Percentiles rank a stretch among this genome's conserved stretches.
Conservation (phyloP, 139 green algal genomes). For the Parachlorella kessleri region DNA sequence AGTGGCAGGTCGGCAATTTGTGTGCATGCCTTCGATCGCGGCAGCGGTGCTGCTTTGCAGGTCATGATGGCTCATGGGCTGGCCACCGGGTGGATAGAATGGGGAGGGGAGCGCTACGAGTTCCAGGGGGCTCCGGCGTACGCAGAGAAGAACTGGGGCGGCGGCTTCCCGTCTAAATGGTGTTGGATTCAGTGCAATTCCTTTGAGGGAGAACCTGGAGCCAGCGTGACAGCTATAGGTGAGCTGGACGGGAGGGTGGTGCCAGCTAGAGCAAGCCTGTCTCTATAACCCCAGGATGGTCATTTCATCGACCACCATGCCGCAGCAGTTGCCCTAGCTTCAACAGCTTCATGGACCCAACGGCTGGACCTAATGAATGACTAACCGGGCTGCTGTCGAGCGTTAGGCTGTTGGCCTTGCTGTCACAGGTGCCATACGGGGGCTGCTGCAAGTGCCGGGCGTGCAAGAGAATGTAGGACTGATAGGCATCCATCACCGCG, state of each 20-base stretch:
- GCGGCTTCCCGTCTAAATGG: conserved; percentile 92
- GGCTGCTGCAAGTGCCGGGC: conserved; percentile 64
- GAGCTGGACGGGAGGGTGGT: too few species aligned
- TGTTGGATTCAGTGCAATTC: conserved; percentile 96
- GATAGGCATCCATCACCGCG: conserved; percentile 80
- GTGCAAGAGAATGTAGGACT: conserved; percentile 92
- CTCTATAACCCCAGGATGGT: too few species aligned
- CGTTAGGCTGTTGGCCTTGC: too few species aligned
- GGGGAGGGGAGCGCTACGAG: conserved; percentile 76
- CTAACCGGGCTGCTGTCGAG: background rate
- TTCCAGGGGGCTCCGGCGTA: conserved; percentile 79
- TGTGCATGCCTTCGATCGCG: too few species aligned
- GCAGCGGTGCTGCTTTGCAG: too few species aligned
- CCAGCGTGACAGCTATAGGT: conserved; percentile 88
- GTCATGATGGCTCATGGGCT: conserved; percentile 89
- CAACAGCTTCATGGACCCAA: too few species aligned
- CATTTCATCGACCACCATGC: too few species aligned
- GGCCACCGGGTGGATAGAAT: conserved; percentile 90
- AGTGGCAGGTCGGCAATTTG: too few species aligned
- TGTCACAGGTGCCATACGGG: conserved; percentile 43
- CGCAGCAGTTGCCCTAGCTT: too few species aligned
- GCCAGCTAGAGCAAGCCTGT: too few species aligned
- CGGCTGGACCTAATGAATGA: too few species aligned
- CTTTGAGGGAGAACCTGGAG: conserved; percentile 72
- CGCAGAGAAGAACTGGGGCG: conserved; percentile 88